A percentile compares a stretch with the other conserved stretches of the same genome.
phyloP scores from a whole-genome alignment of 306 rosid genomes.

The Gillenia trifoliata region DNA sequence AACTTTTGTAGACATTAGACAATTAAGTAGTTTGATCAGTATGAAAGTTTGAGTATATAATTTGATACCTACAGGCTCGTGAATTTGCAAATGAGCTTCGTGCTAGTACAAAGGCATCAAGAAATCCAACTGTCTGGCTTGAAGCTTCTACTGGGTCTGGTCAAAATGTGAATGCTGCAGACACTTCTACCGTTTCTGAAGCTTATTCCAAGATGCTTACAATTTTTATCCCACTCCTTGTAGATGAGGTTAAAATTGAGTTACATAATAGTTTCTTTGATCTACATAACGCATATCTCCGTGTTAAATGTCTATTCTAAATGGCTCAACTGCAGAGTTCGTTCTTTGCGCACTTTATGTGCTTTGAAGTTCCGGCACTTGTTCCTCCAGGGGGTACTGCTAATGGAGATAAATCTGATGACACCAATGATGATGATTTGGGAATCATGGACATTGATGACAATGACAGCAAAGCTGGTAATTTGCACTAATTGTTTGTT shows the following conservation, averaged over 20 bases:
- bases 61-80: slow-evolving; percentile 61
- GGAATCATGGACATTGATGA: slow-evolving; percentile 86
- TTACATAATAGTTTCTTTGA: background rate
- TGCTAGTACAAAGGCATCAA: slow-evolving; percentile 65
- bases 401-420: slow-evolving; percentile 52
- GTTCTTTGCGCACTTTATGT: slow-evolving; percentile 86
- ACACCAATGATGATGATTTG: slow-evolving; percentile 60
- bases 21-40: slow-evolving; percentile 13
- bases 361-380: slow-evolving; percentile 80
- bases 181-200: slow-evolving; percentile 75
- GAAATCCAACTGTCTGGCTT: slow-evolving; percentile 65
- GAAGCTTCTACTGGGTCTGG: slow-evolving; percentile 65
- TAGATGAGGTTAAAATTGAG: slow-evolving; percentile 73
- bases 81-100: slow-evolving; percentile 98
- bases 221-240: slow-evolving; percentile 90
- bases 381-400: slow-evolving; percentile 86
- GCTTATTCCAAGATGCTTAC: slow-evolving; percentile 88
- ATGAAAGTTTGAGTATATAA: slow-evolving; percentile 15
- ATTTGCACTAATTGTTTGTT: background rate
- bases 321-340: slow-evolving; percentile 64
- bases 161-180: slow-evolving; percentile 67
- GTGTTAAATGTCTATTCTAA: slow-evolving; percentile 14
- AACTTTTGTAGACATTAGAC: background rate
- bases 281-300: slow-evolving; percentile 1
- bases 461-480: slow-evolving; percentile 53